A percentile compares a stretch with the other conserved stretches of the same genome.
Conservation (phyloP, 2,329 filamentous ascomycete species). For the Fusarium hostae region DNA sequence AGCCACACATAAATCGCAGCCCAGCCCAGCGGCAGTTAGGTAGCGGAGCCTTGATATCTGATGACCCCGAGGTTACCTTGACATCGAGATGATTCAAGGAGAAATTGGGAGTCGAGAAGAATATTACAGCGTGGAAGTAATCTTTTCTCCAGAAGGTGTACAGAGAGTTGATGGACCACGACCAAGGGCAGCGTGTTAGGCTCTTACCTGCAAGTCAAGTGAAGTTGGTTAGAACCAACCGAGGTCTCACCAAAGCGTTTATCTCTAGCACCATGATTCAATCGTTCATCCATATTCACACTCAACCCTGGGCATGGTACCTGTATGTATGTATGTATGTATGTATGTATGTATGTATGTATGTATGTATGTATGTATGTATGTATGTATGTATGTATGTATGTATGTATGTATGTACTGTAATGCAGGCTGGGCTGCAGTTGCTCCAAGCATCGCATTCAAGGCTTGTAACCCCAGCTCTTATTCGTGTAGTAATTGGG, state of each 20-base stretch:
- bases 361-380: constrained; percentile 3
- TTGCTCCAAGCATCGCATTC: constrained; percentile 34
- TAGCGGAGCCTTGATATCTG: background rate
- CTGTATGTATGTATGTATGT: constrained; percentile 5
- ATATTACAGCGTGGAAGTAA: background rate
- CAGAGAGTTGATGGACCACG: background rate
- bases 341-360: constrained; percentile 7
- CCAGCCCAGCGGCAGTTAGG: background rate
- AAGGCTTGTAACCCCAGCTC: constrained; percentile 17
- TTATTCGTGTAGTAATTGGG: constrained; percentile 32
- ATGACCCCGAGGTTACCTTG: constrained; percentile 1
- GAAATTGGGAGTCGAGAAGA: background rate
- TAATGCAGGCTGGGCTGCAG: constrained; percentile 41
- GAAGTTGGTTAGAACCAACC: background rate
- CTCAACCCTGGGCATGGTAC: constrained; percentile 4
- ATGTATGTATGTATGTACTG: background rate
- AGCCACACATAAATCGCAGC: background rate
- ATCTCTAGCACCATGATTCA: background rate
- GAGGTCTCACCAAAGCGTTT: constrained; percentile 6
- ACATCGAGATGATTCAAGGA: background rate
- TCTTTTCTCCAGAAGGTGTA: background rate
- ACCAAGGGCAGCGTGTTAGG: background rate
- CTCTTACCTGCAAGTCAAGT: constrained; percentile 19
- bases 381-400: constrained; percentile 4
- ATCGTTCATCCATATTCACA: background rate